These are phyloP conservation scores for Geotrichum fermentans DNA, from an alignment of 1,139 yeast species.

Conservation along the genomic window DNA sequence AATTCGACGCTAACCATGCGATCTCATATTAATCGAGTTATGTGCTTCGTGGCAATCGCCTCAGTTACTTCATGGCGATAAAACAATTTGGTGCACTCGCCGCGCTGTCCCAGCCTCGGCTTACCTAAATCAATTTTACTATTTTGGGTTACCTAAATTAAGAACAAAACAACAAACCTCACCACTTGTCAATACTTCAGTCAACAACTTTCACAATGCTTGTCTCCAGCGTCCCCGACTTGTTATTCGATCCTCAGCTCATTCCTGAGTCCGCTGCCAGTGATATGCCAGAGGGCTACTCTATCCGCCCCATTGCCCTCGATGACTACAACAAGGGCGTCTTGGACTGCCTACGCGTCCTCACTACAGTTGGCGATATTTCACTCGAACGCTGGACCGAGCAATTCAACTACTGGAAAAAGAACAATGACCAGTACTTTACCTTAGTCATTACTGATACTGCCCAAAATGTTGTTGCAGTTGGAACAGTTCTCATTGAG, in stretches of 20 bases:
- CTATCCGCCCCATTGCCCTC: slow-evolving; percentile 45
- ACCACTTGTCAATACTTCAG: no score
- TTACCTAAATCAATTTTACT: no score
- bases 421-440: slow-evolving; percentile 45
- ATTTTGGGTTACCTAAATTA: no score
- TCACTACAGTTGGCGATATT: slow-evolving; percentile 59
- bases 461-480: slow-evolving; percentile 38
- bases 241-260: slow-evolving; percentile 29
- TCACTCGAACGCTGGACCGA: slow-evolving; percentile 41
- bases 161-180: no score
- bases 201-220: no score
- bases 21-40: no score
- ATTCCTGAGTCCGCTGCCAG: slow-evolving; percentile 31
- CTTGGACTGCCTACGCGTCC: slow-evolving; percentile 47
- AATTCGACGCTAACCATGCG: no score
- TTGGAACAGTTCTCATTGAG: slow-evolving; percentile 48
- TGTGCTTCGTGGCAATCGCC: no score
- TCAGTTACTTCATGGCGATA: no score
- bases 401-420: slow-evolving; percentile 47
- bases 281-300: slow-evolving; percentile 50
- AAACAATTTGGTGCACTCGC: no score
- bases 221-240: slow-evolving; percentile 7
- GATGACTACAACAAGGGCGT: slow-evolving; percentile 49
- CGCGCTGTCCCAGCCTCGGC: no score
- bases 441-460: slow-evolving; percentile 48